These are phyloP conservation scores for Vickermania spadyakhi DNA, from an alignment of 208 protist genomes.

Conservation along the genomic window DNA sequence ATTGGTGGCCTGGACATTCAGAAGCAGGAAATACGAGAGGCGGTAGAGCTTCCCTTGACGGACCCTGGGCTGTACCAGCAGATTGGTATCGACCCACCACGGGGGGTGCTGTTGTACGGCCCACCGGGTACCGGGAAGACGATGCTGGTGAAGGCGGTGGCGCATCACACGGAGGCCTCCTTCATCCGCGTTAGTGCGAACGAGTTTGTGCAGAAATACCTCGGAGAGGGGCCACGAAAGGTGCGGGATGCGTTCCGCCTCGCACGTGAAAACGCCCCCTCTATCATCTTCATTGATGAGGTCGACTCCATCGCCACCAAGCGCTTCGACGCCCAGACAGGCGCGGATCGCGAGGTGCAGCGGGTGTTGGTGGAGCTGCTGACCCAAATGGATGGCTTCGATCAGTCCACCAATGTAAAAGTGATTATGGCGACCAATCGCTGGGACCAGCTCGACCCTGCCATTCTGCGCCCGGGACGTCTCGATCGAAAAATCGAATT, in stretches of 20 bases:
- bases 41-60: slow-evolving; percentile 99
- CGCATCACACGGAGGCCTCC: slow-evolving; percentile 97
- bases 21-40: slow-evolving; percentile 99
- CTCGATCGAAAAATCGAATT: slow-evolving; percentile 98
- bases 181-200: slow-evolving; percentile 99
- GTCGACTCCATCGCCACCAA: slow-evolving; percentile 99
- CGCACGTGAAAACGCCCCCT: slow-evolving; percentile 97
- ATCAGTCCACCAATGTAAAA: slow-evolving; percentile 98
- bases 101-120: slow-evolving; percentile 99
- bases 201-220: slow-evolving; percentile 99
- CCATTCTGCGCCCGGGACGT: slow-evolving; percentile 96
- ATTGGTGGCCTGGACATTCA: slow-evolving; percentile 99
- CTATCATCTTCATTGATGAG: slow-evolving; percentile 99
- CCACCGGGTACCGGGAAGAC: slow-evolving; percentile 98
- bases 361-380: slow-evolving; percentile 99
- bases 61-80: slow-evolving; percentile 99
- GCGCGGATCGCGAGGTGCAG: slow-evolving; percentile 99
- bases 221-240: slow-evolving; percentile 99
- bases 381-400: slow-evolving; percentile 99
- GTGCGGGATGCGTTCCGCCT: slow-evolving; percentile 98
- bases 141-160: slow-evolving; percentile 98
- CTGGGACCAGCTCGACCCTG: slow-evolving; percentile 99
- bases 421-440: slow-evolving; percentile 99
- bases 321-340: slow-evolving; percentile 99
- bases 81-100: slow-evolving; percentile 99